Evolutionary conservation across 805 yeast genomes (phyloP).

Genomic region (Monosporozyma solicola): DNA sequence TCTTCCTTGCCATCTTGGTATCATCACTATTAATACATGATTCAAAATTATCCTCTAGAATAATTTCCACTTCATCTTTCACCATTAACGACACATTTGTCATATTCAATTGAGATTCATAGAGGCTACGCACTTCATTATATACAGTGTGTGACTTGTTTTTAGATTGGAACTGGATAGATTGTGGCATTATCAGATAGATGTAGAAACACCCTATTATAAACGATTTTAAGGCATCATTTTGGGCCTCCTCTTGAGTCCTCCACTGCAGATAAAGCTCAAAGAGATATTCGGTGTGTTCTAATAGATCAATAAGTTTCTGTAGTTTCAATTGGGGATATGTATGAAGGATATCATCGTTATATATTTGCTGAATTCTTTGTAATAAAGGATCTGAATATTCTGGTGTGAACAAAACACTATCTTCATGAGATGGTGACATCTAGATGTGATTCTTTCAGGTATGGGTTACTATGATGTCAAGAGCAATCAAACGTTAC

Average conservation of each 20-base stretch:
- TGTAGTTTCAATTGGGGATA: constrained; percentile 28
- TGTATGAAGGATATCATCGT: constrained; percentile 27
- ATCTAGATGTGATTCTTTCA: neutral
- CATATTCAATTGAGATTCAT: constrained; percentile 33
- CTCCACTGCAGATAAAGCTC: constrained; percentile 28
- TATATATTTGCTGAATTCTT: constrained; percentile 21
- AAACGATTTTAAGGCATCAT: constrained; percentile 27
- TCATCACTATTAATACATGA: constrained; percentile 10
- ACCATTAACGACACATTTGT: constrained; percentile 33
- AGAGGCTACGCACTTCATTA: constrained; percentile 28
- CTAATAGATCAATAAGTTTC: constrained; percentile 32
- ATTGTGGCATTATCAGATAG: constrained; percentile 32
- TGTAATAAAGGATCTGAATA: constrained; percentile 31
- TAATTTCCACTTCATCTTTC: constrained; percentile 25
- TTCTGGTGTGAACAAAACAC: constrained; percentile 30
- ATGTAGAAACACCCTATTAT: constrained; percentile 33
- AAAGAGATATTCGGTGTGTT: constrained; percentile 29
- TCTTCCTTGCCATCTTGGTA: constrained; percentile 16
- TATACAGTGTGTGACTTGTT: constrained; percentile 34
- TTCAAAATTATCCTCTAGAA: constrained; percentile 16
- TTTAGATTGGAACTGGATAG: constrained; percentile 34
- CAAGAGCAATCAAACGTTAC: too few relatives aligned
- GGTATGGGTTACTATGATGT: neutral
- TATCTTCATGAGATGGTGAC: neutral
- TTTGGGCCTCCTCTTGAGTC: constrained; percentile 5